These are phyloP conservation scores for Naganishia randhawae DNA, from an alignment of 768 basidiomycete species.

Conservation along the genomic window DNA sequence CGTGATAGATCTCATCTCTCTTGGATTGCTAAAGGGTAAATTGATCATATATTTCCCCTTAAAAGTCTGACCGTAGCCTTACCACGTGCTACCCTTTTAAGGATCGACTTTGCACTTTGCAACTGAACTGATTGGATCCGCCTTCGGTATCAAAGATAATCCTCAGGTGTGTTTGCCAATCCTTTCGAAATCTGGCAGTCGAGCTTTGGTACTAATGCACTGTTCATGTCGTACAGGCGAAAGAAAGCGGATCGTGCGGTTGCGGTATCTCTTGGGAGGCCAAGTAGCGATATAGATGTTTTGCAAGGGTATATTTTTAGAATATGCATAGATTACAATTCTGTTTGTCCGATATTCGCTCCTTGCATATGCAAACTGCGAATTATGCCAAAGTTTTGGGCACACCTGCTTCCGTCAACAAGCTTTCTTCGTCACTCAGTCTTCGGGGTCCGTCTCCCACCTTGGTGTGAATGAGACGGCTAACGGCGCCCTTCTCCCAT, in stretches of 20 bases:
- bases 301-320: too few relatives aligned
- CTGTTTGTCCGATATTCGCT: too few relatives aligned
- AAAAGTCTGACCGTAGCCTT: not conserved
- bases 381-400: slow-evolving; percentile 55
- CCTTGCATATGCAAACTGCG: too few relatives aligned
- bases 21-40: slow-evolving; percentile 69
- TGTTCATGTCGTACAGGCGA: slow-evolving; percentile 51
- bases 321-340: too few relatives aligned
- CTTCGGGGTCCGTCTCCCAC: slow-evolving; percentile 84
- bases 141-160: slow-evolving; percentile 76
- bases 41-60: not conserved
- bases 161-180: slow-evolving; percentile 57
- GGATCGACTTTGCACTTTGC: slow-evolving; percentile 82
- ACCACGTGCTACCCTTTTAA: slow-evolving; percentile 15
- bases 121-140: slow-evolving; percentile 90
- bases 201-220: too few relatives aligned
- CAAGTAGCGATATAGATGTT: too few relatives aligned
- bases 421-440: slow-evolving; percentile 60
- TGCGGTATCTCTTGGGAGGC: slow-evolving; percentile 96
- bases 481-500: slow-evolving; percentile 73
- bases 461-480: slow-evolving; percentile 82
- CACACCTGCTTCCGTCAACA: slow-evolving; percentile 67
- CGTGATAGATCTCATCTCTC: slow-evolving; percentile 78
- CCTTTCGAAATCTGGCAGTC: too few relatives aligned
- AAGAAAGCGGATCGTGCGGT: slow-evolving; percentile 80